A percentile compares a stretch with the other conserved stretches of the same genome.
Conservation (phyloP, 2,329 filamentous ascomycete species). For the Fusarium coffeatum region DNA sequence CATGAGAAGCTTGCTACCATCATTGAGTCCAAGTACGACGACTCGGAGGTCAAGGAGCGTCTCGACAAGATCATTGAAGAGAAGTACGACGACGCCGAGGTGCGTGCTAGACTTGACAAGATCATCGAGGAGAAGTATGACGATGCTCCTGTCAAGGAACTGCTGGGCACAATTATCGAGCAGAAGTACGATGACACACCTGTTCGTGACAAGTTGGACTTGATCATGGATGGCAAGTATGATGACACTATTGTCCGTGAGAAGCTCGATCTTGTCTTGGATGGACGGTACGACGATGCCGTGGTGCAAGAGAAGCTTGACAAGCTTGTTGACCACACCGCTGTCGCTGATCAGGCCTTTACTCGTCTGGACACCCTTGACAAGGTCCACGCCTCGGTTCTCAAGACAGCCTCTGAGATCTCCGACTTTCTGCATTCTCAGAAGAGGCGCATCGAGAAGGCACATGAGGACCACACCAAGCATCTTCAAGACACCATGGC, state of each 20-base stretch:
- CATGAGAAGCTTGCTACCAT: conserved; percentile 48
- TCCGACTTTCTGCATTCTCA: conserved; percentile 83
- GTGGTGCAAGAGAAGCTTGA: conserved; percentile 55
- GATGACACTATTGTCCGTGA: conserved; percentile 50
- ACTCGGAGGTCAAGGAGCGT: conserved; percentile 48
- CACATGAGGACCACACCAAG: conserved; percentile 81
- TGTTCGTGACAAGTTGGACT: conserved; percentile 55
- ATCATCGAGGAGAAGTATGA: conserved; percentile 47
- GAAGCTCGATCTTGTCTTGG: conserved; percentile 46
- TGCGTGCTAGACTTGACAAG: conserved; percentile 42
- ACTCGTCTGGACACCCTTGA: conserved; percentile 85
- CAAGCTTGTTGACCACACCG: conserved; percentile 70
- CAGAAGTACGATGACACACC: conserved; percentile 47
- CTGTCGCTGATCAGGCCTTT: conserved; percentile 75
- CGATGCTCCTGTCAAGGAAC: conserved; percentile 48
- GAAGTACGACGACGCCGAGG: conserved; percentile 43
- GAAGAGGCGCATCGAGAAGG: conserved; percentile 77
- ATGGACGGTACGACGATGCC: conserved; percentile 62
- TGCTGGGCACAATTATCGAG: conserved; percentile 37
- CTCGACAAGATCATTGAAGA: conserved; percentile 56
- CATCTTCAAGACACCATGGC: conserved; percentile 83
- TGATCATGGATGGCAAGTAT: conserved; percentile 52
- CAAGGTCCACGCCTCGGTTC: conserved; percentile 88
- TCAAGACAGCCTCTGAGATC: conserved; percentile 85
- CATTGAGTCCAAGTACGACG: conserved; percentile 69